Evolutionary conservation across 345 rosid genomes (phyloP), one percentile per base, ranked within the genome.

Genomic region (Eucalyptus marginata): DNA sequence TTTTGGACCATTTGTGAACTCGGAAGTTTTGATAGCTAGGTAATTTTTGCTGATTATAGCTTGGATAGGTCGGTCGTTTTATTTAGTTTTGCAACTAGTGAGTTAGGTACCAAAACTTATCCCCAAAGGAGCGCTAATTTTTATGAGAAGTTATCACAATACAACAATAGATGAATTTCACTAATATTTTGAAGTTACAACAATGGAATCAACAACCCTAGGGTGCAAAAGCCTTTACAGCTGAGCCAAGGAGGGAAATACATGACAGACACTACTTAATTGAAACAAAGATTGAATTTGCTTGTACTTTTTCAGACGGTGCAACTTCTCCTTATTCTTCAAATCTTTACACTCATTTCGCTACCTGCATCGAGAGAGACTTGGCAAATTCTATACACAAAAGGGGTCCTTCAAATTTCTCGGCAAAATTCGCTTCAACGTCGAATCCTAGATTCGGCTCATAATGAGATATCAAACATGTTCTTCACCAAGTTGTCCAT

Each of bases 401-500:
- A 40, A 40, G 11, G 56, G 31, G 9, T 81, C 49, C 47, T 52
- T 20, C 76, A 49, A 79, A 88, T 76, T 52, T 58, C 87, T 56
- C 22, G 47, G 76, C 87, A 84, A 88, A 88, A 88, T 51, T 83
- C 31, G 64, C 52, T 88, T 49, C 71, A 44, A 52, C 85, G 4
- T 88, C 54, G 12, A 27, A 40, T 40, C 50, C 86, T 71, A 56
- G 49, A n/a, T 64, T 46, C 25, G 29, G 68, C 87, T 91, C 87
- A 94, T 83, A 94, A 88, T 1, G 93, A 92, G 66, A 94, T 92
- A 83, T 93, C 91, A 89, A 93, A 64, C 93, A 94, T 66, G 89
- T 92, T 90, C 56, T 88, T 50, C 87, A 88, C 91, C 91, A 94
- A 89, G 89, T 91, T 92, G 87, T 94, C 96, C 96, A 94, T 90